phyloP scores from a whole-genome alignment of 2,329 filamentous ascomycete genomes.

The Annulohypoxylon truncatum region DNA sequence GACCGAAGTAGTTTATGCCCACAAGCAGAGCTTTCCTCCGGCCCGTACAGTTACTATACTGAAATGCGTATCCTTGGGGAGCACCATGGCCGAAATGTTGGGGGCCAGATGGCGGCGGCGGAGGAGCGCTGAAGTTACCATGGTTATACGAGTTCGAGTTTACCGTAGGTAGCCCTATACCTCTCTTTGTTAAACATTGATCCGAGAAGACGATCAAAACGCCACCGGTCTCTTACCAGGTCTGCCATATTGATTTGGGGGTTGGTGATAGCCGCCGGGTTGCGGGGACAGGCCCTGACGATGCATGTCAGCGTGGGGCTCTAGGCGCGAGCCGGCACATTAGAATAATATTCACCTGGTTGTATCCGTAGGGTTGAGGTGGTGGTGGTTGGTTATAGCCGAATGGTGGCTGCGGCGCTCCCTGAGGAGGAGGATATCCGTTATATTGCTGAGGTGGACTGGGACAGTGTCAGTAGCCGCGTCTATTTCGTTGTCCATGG shows the following conservation, averaged over 20 bases:
- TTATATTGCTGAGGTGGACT: conserved; percentile 61
- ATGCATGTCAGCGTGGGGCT: conserved; percentile 40
- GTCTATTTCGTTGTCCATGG: conserved; percentile 11
- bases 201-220: conserved; percentile 9
- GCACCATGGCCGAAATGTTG: conserved; percentile 85
- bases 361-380: conserved; percentile 60
- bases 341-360: conserved; percentile 50
- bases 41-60: conserved; percentile 92
- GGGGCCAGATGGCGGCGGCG: conserved; percentile 73
- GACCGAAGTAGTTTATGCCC: conserved; percentile 96
- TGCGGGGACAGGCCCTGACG: conserved; percentile 55
- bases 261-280: conserved; percentile 57
- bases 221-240: conserved; percentile 56
- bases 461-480: conserved; percentile 35
- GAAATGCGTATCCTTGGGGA: conserved; percentile 82
- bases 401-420: conserved; percentile 54
- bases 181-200: conserved; percentile 25
- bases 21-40: conserved; percentile 89
- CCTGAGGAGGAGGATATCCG: conserved; percentile 58
- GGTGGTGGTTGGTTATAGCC: conserved; percentile 61
- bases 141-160: conserved; percentile 67
- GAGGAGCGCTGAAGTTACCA: conserved; percentile 69
- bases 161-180: conserved; percentile 54
- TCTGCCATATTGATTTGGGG: conserved; percentile 60
- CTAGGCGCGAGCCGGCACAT: conserved; percentile 1